Evolutionary conservation across 805 yeast genomes (phyloP).

Genomic region (Pichia rugopelliculosa): DNA sequence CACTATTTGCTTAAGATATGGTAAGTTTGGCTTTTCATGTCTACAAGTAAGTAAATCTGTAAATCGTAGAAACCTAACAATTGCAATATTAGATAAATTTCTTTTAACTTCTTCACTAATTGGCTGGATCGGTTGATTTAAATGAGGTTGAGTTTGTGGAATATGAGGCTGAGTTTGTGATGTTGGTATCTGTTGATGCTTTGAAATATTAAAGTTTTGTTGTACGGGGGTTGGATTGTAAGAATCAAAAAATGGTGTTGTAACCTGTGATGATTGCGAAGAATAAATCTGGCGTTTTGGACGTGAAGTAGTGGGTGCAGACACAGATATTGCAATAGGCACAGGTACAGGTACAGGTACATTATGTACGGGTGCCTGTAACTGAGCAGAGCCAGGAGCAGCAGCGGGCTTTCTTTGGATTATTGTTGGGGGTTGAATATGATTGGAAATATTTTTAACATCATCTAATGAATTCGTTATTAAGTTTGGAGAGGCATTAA

Average conservation of each 20-base stretch:
- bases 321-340: neutral
- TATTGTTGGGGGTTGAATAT: neutral
- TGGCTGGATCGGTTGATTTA: conserved; percentile 3
- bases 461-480: neutral
- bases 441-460: neutral
- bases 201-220: neutral
- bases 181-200: conserved; percentile 4
- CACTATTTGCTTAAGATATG: conserved; percentile 44
- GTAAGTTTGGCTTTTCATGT: conserved; percentile 36
- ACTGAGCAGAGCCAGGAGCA: neutral
- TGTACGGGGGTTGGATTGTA: neutral
- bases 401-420: neutral
- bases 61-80: conserved; percentile 42
- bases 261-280: conserved; percentile 6
- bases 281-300: neutral
- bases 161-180: conserved; percentile 13
- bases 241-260: conserved; percentile 5
- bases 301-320: neutral
- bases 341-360: neutral
- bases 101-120: conserved; percentile 21
- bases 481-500: neutral
- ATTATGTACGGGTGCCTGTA: neutral
- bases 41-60: conserved; percentile 33
- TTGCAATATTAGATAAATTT: conserved; percentile 40
- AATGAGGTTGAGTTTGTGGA: conserved; percentile 15